Conservation (phyloP, 441 rosid species). For the Erodium texanum region DNA sequence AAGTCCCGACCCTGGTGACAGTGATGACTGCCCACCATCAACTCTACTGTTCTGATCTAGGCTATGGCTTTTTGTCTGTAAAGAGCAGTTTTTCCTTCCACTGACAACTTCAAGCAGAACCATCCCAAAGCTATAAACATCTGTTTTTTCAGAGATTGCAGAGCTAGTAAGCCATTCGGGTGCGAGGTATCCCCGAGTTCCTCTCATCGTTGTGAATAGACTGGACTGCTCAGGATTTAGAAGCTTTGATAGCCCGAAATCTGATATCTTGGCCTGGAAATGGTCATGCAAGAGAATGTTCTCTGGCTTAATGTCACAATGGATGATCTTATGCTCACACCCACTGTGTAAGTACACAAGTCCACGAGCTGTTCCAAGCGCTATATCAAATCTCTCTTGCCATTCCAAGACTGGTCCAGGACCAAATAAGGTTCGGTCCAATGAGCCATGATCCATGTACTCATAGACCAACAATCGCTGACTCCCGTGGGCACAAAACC, state of each 20-base stretch:
- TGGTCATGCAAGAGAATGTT: slow-evolving; percentile 69
- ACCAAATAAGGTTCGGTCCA: slow-evolving; percentile 57
- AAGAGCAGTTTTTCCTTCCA: slow-evolving; percentile 72
- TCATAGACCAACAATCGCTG: slow-evolving; percentile 71
- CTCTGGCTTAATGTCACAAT: slow-evolving; percentile 87
- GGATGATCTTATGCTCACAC: slow-evolving; percentile 75
- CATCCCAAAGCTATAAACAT: slow-evolving; percentile 91
- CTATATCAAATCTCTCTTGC: slow-evolving; percentile 76
- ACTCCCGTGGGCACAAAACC: slow-evolving; percentile 69
- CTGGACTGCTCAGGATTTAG: slow-evolving; percentile 74
- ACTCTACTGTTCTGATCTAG: slow-evolving; percentile 28
- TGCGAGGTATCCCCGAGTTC: slow-evolving; percentile 94
- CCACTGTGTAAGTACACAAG: slow-evolving; percentile 78
- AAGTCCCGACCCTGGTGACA: slow-evolving; percentile 35
- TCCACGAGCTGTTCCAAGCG: slow-evolving; percentile 84
- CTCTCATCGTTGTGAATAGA: slow-evolving; percentile 85
- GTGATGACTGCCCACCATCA: slow-evolving; percentile 33
- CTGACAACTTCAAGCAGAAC: slow-evolving; percentile 84
- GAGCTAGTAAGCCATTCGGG: slow-evolving; percentile 92
- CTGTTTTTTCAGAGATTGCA: slow-evolving; percentile 75
- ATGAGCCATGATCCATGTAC: slow-evolving; percentile 73
- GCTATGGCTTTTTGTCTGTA: slow-evolving; percentile 35
- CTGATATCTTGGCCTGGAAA: slow-evolving; percentile 75
- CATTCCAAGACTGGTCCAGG: slow-evolving; percentile 66
- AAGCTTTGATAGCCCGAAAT: slow-evolving; percentile 89